phyloP scores from a whole-genome alignment of 2,329 filamentous ascomycete genomes.

The Esteya vermicola region DNA sequence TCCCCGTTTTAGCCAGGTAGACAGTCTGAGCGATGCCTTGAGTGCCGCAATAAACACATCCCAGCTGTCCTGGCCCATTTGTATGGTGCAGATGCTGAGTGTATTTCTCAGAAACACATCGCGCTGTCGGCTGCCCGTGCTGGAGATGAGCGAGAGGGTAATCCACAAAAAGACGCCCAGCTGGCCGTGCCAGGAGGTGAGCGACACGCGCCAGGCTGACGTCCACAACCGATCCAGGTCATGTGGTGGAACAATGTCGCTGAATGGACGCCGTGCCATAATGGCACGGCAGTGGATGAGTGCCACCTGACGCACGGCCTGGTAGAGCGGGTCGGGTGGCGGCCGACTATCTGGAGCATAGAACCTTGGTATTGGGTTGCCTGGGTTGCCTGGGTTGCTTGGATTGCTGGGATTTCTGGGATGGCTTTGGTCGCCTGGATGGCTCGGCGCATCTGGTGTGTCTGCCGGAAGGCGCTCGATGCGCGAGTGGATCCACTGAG shows the following conservation, averaged over 20 bases:
- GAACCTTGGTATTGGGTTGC: too few relatives aligned
- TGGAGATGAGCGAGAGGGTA: conserved; percentile 22
- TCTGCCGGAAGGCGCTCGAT: conserved; percentile 17
- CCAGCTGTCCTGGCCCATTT: conserved; percentile 27
- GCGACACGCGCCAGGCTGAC: conserved; percentile 29
- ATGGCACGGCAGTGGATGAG: conserved; percentile 34
- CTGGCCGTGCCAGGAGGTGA: conserved; percentile 27
- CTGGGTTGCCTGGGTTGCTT: too few relatives aligned
- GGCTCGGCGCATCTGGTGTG: neutral
- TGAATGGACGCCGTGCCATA: conserved; percentile 25
- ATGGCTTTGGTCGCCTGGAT: too few relatives aligned
- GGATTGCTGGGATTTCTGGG: too few relatives aligned
- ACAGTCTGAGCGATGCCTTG: too few relatives aligned
- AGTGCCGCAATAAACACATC: too few relatives aligned
- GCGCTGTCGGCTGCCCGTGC: conserved; percentile 22
- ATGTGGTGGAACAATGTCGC: conserved; percentile 20
- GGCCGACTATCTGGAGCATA: neutral
- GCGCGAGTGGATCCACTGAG: conserved; percentile 24
- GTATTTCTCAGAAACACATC: conserved; percentile 31
- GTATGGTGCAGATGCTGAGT: conserved; percentile 26
- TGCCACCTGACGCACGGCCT: conserved; percentile 29
- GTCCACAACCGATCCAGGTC: conserved; percentile 31
- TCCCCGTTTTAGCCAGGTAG: too few relatives aligned
- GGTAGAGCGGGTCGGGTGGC: conserved; percentile 21
- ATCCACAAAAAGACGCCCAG: conserved; percentile 36